Evolutionary conservation across 169 alveolate species (phyloP), one percentile per base, ranked within the genome.

Genomic region (Plasmodium knowlesi): DNA sequence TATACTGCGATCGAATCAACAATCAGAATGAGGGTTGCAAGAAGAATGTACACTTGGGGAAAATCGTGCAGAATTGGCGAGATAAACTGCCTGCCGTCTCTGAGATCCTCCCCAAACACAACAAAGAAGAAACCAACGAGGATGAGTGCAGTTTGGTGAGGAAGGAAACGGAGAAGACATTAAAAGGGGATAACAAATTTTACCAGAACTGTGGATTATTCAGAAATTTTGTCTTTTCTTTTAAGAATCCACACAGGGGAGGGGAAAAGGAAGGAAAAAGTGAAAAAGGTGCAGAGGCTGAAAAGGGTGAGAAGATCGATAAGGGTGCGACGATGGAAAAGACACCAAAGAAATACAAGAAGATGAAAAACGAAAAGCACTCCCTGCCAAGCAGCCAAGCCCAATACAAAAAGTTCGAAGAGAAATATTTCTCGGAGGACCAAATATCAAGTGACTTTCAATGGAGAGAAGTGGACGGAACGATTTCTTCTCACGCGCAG

Each of bases 381-480:
- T 6, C 50, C 2, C 67, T n/a, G 12, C 39, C 25, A 34, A 57
- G 57, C 71, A 82, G 71, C 22, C 14, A 16, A 16, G 14, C 46
- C 6, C 19, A 39, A 14, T 82, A 82, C 71, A 57, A 82, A 54
- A 82, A 82, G 22, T 82, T 82, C 41, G 90, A 82, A 22, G 80
- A 82, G 72, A 82, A 14, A 30, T 82, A 53, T 12, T 82, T 82
- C 43, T 41, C 79, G 2, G 90, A 82, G 19, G 80, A 82, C 34
- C 41, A 54, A n/a, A 82, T 82, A 53, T 37, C 90, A 5, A 28
- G 72, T 57, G 90, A 82, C 22, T 82, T 82, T 82, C 78, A 82
- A 25, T 82, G 90, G 90, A 30, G 19, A 30, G 90, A 82, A 82
- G 9, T 61, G 67, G 90, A 82, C 71, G 90, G 90, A 5, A 72